Conservation (phyloP, 495 filamentous ascomycete genomes). For the Aspergillus coremiiformis region DNA sequence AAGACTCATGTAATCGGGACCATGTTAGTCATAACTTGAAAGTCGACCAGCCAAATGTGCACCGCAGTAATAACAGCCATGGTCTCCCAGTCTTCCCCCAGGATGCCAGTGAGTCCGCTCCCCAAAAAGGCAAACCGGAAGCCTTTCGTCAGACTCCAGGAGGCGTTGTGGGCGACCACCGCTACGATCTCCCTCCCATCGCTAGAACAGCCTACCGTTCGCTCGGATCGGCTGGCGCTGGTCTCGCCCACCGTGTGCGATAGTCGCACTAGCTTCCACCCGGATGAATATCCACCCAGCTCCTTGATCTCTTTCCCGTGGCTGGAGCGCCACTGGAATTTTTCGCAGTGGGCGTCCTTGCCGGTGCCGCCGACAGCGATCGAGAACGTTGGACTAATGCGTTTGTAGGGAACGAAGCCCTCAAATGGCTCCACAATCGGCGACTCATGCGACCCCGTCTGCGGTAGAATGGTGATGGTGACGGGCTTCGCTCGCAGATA, state of each 20-base stretch:
- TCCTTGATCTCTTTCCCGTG: conserved; percentile 14
- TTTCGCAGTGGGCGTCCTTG: conserved; percentile 4
- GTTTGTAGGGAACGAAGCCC: not conserved
- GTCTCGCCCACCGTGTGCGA: not conserved
- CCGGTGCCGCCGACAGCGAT: not conserved
- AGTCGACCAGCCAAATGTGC: conserved; percentile 12
- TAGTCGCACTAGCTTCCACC: conserved; percentile 13
- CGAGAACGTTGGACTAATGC: conserved; percentile 1
- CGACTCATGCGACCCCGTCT: not conserved
- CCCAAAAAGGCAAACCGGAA: conserved; percentile 12
- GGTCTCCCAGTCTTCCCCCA: conserved; percentile 14
- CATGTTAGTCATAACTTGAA: not conserved
- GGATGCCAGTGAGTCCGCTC: conserved; percentile 5
- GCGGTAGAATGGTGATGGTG: not conserved
- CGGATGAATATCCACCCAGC: conserved; percentile 7
- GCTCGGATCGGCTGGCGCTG: conserved; percentile 10
- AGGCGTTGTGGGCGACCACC: conserved; percentile 13
- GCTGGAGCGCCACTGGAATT: conserved; percentile 12
- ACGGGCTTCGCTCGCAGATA: not conserved
- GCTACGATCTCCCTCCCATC: conserved; percentile 16
- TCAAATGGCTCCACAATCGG: not conserved
- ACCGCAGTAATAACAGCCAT: conserved; percentile 7
- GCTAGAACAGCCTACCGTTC: conserved; percentile 7
- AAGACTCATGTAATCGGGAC: not conserved
- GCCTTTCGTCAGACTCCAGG: conserved; percentile 11